A percentile compares a stretch with the other conserved stretches of the same genome.
These are phyloP conservation scores for Coleophoma cylindrospora DNA, from an alignment of 2,329 filamentous ascomycete species.

Conservation along the genomic window DNA sequence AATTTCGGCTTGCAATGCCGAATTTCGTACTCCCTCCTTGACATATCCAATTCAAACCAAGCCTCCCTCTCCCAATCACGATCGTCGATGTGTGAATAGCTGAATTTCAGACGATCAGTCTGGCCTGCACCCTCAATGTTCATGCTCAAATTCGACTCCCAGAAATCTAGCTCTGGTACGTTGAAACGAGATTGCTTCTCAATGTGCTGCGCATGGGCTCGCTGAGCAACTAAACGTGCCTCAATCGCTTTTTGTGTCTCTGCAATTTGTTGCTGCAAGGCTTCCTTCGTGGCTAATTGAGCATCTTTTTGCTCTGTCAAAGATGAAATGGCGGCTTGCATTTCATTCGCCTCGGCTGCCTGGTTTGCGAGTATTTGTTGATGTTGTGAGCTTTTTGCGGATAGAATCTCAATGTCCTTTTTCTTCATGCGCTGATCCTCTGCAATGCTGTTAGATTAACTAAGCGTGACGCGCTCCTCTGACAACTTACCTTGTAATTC, in stretches of 20 bases:
- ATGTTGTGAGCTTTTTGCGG: constrained; percentile 65
- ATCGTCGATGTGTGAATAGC: constrained; percentile 83
- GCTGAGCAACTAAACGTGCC: constrained; percentile 63
- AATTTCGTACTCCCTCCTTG: constrained; percentile 79
- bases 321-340: constrained; percentile 56
- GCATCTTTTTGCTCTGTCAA: constrained; percentile 56
- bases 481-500: constrained; percentile 73
- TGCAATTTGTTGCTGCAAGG: constrained; percentile 55
- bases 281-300: constrained; percentile 52
- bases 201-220: constrained; percentile 66
- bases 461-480: background rate
- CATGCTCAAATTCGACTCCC: constrained; percentile 86
- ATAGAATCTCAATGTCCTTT: constrained; percentile 78
- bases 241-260: constrained; percentile 68
- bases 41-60: constrained; percentile 87
- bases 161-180: constrained; percentile 89
- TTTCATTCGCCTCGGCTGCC: constrained; percentile 70
- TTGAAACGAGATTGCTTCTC: constrained; percentile 86
- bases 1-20: constrained; percentile 77
- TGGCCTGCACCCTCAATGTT: constrained; percentile 84
- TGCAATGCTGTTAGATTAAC: constrained; percentile 31
- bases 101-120: constrained; percentile 82
- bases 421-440: constrained; percentile 90
- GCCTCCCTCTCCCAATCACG: constrained; percentile 83
- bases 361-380: constrained; percentile 74